These are phyloP conservation scores for Scalesia atractyloides DNA, from an alignment of 129 eudicot genomes.

Conservation along the genomic window DNA sequence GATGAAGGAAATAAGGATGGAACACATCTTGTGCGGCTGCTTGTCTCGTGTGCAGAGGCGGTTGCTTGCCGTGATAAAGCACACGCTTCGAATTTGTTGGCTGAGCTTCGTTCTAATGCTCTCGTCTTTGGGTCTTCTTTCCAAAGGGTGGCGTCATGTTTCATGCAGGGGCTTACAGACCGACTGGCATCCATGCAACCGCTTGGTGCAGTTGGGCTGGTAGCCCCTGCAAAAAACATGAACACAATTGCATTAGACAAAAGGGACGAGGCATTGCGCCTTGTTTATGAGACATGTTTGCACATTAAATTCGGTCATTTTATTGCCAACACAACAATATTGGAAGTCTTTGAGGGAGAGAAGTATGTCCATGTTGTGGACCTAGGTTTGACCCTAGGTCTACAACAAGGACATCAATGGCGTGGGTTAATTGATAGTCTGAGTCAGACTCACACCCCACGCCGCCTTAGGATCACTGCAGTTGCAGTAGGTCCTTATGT, in stretches of 20 bases:
- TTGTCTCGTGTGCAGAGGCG: constrained; percentile 74
- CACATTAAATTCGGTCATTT: constrained; percentile 69
- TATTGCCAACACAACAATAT: constrained; percentile 62
- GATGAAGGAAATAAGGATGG: constrained; percentile 48
- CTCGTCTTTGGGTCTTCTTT: constrained; percentile 71
- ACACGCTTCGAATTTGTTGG: constrained; percentile 56
- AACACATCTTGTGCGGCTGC: constrained; percentile 63
- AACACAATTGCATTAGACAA: constrained; percentile 47
- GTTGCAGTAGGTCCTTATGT: constrained; percentile 56
- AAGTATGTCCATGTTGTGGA: constrained; percentile 77
- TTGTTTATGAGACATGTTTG: constrained; percentile 67
- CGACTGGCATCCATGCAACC: constrained; percentile 67
- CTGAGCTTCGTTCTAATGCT: constrained; percentile 64
- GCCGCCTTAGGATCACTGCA: constrained; percentile 65
- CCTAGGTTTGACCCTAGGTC: constrained; percentile 70
- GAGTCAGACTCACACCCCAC: constrained; percentile 42
- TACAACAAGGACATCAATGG: constrained; percentile 81
- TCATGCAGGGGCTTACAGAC: constrained; percentile 76
- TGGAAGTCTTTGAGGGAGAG: constrained; percentile 98
- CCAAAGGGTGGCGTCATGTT: constrained; percentile 84
- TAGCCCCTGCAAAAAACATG: constrained; percentile 45
- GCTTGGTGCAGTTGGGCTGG: constrained; percentile 62
- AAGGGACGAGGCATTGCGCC: constrained; percentile 63
- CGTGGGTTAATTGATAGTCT: constrained; percentile 50
- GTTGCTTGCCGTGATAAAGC: constrained; percentile 81